Conservation (phyloP, 2,329 filamentous ascomycete species). For the Fonsecaea monophora region DNA sequence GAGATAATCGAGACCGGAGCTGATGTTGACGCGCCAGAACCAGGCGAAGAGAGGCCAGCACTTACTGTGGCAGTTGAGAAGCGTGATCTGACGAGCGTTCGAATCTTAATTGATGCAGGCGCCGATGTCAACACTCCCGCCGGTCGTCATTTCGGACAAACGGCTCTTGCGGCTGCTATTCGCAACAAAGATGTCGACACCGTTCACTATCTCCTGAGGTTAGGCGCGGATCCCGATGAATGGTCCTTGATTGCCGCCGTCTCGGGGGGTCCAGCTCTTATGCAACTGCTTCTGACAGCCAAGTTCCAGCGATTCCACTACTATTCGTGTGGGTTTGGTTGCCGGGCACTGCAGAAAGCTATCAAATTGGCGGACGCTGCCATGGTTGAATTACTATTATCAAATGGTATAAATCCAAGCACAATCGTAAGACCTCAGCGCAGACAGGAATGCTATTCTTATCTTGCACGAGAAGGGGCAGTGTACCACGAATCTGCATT, state of each 20-base stretch:
- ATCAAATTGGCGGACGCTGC: neutral
- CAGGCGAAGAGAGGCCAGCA: neutral
- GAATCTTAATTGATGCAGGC: neutral
- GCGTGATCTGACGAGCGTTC: neutral
- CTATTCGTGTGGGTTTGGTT: neutral
- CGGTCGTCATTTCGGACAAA: neutral
- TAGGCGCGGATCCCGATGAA: constrained; percentile 1
- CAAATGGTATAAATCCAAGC: neutral
- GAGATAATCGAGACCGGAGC: neutral
- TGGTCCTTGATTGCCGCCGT: neutral
- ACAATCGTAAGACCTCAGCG: neutral
- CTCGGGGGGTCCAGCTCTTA: neutral
- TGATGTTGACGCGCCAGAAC: neutral
- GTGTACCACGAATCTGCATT: neutral
- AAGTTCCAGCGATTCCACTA: neutral
- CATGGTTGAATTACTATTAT: neutral
- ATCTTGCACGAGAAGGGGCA: too few species aligned
- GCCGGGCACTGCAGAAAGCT: neutral
- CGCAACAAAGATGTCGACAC: neutral
- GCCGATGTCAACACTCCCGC: constrained; percentile 3
- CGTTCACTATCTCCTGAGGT: constrained; percentile 2
- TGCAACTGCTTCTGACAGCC: neutral
- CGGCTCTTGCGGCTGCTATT: constrained; percentile 2
- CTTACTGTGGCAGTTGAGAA: neutral
- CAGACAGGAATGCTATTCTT: too few species aligned